Percentiles rank a stretch among this genome's conserved stretches.
phyloP scores from a whole-genome alignment of 1,284 basidiomycete genomes.

The Bondarzewia mesenterica region DNA sequence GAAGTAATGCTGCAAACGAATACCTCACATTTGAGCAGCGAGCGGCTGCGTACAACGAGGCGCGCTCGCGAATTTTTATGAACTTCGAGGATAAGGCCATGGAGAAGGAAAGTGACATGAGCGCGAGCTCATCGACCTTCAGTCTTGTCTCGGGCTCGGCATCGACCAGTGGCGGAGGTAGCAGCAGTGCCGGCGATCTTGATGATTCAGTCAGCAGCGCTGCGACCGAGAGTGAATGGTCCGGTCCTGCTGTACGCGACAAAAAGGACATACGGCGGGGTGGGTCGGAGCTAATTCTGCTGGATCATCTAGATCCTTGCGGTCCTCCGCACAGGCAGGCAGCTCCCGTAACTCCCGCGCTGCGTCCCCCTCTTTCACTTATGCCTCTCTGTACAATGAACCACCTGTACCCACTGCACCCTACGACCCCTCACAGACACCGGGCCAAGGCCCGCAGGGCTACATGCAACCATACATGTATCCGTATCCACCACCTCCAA shows the following conservation, averaged over 20 bases:
- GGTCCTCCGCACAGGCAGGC: conserved; percentile 40
- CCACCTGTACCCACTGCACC: conserved; percentile 28
- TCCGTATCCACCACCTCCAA: conserved; percentile 20
- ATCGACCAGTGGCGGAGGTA: conserved; percentile 47
- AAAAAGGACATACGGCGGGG: conserved; percentile 37
- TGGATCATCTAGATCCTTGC: conserved; percentile 45
- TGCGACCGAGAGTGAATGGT: conserved; percentile 75
- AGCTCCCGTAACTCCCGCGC: conserved; percentile 64
- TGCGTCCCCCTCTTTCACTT: conserved; percentile 66
- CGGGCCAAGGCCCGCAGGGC: conserved; percentile 24
- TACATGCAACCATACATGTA: conserved; percentile 32
- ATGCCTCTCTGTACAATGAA: conserved; percentile 62
- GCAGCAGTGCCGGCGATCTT: conserved; percentile 49
- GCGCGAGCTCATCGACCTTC: conserved; percentile 65
- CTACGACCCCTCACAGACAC: conserved; percentile 42
- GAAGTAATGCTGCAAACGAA: conserved; percentile 58
- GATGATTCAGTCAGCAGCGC: conserved; percentile 50
- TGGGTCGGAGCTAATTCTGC: conserved; percentile 34
- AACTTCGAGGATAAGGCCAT: conserved; percentile 69
- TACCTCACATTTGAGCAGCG: conserved; percentile 72
- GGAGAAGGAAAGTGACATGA: conserved; percentile 65
- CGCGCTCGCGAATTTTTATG: conserved; percentile 76
- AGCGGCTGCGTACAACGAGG: conserved; percentile 77
- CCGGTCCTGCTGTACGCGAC: conserved; percentile 48
- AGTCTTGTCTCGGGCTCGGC: conserved; percentile 62